Percentiles rank a stretch among this genome's conserved stretches.
Evolutionary conservation across 768 basidiomycete species (phyloP).

Genomic region (Chalciporus sphaerocephalus): DNA sequence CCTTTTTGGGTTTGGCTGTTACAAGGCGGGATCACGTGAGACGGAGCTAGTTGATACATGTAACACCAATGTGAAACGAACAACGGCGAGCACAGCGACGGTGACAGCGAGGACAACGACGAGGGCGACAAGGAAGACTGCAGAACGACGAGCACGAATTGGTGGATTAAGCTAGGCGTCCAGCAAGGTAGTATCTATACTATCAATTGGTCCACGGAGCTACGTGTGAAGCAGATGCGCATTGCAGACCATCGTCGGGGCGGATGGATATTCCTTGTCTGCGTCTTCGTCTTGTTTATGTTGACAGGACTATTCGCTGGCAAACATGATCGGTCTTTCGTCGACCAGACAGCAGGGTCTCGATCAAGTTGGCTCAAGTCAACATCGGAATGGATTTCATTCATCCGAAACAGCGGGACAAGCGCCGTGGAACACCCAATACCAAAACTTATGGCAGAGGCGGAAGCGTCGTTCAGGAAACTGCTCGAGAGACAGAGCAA

Average conservation of each 20-base stretch:
- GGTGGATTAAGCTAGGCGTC: not conserved
- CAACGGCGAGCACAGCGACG: too few relatives aligned
- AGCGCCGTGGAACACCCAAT: conserved; percentile 65
- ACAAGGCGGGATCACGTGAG: not conserved
- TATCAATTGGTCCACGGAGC: too few relatives aligned
- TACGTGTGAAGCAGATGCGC: conserved; percentile 12
- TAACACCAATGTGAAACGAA: too few relatives aligned
- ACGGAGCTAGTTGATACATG: not conserved
- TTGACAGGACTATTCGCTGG: conserved; percentile 46
- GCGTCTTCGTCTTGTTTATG: conserved; percentile 46
- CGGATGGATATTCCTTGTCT: conserved; percentile 40
- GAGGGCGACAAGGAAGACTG: conserved; percentile 13
- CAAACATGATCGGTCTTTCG: conserved; percentile 18
- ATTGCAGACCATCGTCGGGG: conserved; percentile 13
- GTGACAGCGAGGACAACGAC: too few relatives aligned
- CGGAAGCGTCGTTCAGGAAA: conserved; percentile 64
- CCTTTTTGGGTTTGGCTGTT: conserved; percentile 5
- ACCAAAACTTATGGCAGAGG: conserved; percentile 75
- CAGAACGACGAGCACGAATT: not conserved
- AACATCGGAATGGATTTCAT: conserved; percentile 21
- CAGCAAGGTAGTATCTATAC: too few relatives aligned
- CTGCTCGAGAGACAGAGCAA: conserved; percentile 74
- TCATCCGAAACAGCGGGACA: conserved; percentile 3
- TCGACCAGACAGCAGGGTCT: not conserved
- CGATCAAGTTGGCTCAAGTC: conserved; percentile 11